Conservation (phyloP, 1,139 yeast genomes). For the Diutina mesorugosa region DNA sequence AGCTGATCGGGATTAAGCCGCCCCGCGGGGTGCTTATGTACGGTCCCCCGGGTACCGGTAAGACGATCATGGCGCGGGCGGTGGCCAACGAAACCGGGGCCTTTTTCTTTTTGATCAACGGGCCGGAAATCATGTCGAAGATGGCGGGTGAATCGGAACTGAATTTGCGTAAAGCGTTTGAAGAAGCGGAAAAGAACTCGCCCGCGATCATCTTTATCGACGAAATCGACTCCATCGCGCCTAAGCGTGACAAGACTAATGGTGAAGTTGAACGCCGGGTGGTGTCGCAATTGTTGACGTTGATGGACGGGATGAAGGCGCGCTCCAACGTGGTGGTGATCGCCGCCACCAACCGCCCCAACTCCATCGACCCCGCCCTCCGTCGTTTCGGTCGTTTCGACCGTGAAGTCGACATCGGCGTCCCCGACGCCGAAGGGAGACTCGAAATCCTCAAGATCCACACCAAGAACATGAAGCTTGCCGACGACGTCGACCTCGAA, state of each 20-base stretch:
- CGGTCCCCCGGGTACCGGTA: slow-evolving; percentile 99
- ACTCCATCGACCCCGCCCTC: slow-evolving; percentile 95
- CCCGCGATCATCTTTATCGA: slow-evolving; percentile 96
- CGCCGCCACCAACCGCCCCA: slow-evolving; percentile 85
- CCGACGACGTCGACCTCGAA: slow-evolving; percentile 90
- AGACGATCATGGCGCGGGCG: slow-evolving; percentile 98
- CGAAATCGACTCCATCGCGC: slow-evolving; percentile 98
- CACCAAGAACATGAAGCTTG: slow-evolving; percentile 95
- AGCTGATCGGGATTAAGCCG: slow-evolving; percentile 94
- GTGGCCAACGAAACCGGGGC: slow-evolving; percentile 99
- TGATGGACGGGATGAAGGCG: slow-evolving; percentile 99
- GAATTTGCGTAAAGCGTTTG: slow-evolving; percentile 93
- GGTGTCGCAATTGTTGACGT: slow-evolving; percentile 88
- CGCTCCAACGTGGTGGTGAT: slow-evolving; percentile 94
- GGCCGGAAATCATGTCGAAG: slow-evolving; percentile 99
- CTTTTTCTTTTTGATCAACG: slow-evolving; percentile 91
- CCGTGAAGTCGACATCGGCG: slow-evolving; percentile 97
- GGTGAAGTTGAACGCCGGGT: slow-evolving; percentile 98
- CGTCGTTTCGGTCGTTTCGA: slow-evolving; percentile 99
- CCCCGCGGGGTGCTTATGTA: slow-evolving; percentile 96
- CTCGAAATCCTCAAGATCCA: slow-evolving; percentile 77
- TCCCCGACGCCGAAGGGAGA: slow-evolving; percentile 98
- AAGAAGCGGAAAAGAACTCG: slow-evolving; percentile 97
- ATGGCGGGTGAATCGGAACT: slow-evolving; percentile 99
- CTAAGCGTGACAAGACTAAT: slow-evolving; percentile 98